Evolutionary conservation across 2,329 filamentous ascomycete species (phyloP).

Genomic region (Cercospora berteroae): DNA sequence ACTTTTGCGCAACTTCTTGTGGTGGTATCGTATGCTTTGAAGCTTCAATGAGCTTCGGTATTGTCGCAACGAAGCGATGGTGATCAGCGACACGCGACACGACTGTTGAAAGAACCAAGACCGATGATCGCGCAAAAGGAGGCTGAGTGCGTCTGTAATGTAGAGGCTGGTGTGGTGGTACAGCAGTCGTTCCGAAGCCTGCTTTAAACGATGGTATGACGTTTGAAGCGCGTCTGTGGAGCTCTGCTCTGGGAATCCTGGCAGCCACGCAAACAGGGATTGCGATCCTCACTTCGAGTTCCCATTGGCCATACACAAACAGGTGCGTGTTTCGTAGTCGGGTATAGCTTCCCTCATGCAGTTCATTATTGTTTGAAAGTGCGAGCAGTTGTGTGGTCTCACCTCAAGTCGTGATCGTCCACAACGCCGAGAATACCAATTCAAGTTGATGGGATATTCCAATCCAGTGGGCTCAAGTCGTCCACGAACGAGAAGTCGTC

Average conservation of each 20-base stretch:
- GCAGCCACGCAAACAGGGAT: slow-evolving; percentile 10
- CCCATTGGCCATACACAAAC: not conserved
- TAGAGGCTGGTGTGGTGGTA: slow-evolving; percentile 16
- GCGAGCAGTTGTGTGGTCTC: not conserved
- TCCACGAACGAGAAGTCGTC: slow-evolving; percentile 37
- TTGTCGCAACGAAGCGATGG: slow-evolving; percentile 3
- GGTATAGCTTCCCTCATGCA: not conserved
- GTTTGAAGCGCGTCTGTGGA: slow-evolving; percentile 12
- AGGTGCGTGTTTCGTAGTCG: not conserved
- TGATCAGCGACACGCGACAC: not conserved
- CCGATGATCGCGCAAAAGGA: not conserved
- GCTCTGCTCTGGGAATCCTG: slow-evolving; percentile 6
- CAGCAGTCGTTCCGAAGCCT: slow-evolving; percentile 13
- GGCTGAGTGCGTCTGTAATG: slow-evolving; percentile 9
- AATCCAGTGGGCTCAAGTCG: slow-evolving; percentile 30
- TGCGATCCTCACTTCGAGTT: not conserved
- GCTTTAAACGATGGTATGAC: slow-evolving; percentile 13
- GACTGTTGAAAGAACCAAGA: not conserved
- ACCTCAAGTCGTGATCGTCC: not conserved
- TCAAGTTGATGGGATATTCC: slow-evolving; percentile 18
- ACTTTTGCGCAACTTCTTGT: not conserved
- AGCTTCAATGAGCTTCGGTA: slow-evolving; percentile 2
- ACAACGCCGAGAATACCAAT: slow-evolving; percentile 1
- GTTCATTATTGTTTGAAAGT: not conserved
- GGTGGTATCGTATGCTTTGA: not conserved